A percentile compares a stretch with the other conserved stretches of the same genome.
Conservation (phyloP, 73 alveolate species). For the Symbiodinium natans region DNA sequence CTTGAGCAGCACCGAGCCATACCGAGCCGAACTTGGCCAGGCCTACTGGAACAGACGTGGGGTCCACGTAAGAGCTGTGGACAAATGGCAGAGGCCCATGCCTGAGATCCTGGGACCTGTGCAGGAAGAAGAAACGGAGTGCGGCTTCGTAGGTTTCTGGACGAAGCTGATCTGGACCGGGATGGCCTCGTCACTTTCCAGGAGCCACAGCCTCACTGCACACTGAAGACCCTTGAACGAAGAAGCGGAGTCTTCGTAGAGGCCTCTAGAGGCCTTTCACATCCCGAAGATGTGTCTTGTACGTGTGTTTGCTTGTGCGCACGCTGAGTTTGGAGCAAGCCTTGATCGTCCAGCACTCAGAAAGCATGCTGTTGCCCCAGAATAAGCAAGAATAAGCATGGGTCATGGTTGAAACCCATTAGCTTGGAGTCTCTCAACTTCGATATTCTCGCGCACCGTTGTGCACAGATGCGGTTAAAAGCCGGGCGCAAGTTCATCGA, state of each 20-base stretch:
- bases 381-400: no score
- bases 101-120: background rate
- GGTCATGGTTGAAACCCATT: no score
- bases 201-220: background rate
- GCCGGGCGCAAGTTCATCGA: conserved; percentile 81
- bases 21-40: background rate
- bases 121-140: no score
- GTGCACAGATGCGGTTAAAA: conserved; percentile 84
- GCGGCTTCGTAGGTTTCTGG: conserved; percentile 22
- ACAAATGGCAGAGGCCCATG: conserved; percentile 70
- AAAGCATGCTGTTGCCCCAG: background rate
- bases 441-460: no score
- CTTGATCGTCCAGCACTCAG: conserved; percentile 40
- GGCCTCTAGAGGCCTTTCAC: background rate
- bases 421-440: no score
- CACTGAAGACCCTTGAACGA: background rate
- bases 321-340: conserved; percentile 65
- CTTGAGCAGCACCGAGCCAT: background rate
- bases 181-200: conserved; percentile 82
- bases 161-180: conserved; percentile 76
- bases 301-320: background rate
- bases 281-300: background rate
- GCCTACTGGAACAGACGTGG: conserved; percentile 90
- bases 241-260: background rate
- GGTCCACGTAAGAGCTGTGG: conserved; percentile 65